Base-by-base conservation (phyloP, 352 stramenopile genomes). In the Phytophthora podocarpi region DNA sequence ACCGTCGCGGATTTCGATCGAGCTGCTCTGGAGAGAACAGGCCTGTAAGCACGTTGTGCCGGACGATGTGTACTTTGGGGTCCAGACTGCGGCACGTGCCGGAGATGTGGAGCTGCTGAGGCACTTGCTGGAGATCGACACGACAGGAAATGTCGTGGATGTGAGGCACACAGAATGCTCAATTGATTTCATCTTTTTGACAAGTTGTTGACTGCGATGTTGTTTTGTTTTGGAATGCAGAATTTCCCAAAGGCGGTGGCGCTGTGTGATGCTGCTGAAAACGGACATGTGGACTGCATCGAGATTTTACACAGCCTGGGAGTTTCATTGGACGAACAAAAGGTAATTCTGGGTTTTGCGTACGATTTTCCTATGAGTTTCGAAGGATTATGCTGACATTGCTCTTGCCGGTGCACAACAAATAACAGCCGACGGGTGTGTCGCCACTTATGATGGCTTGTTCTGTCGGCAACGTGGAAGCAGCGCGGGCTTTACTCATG, bases 391-490 rank as follows among this genome's bases (percentile, higher is more conserved):
- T 41, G 28, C 45, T 69, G 31, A 65, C 24, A 50, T 49, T 45
- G 26, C n/a, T 64, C 15, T 21, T 36, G 12, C 59, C 23, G 21
- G 51, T 42, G 7, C 41, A 39, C 28, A 23, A 47, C n/a, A 28
- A 64, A 26, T 58, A 18, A 55, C 21, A 95, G 84, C 86, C 86
- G 2, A 95, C 85, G 6, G 86, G 86, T 6, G 91, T 85, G 20
- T 87, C 82, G 2, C 76, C 86, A 11, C 62, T 95, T 7, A 95
- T 95, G 86, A 87, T 92, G 62, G 86, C 86, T 46, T 91, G 84
- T 42, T 93, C 86, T 3, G 83, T 90, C 1, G 86, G 84, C n/a
- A 95, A 95, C 59, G 77, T 95, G n/a, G 84, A 95, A 59, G 86
- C 78, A 1, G 82, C 82, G 11, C 77, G 86, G 0, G 86, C 86